Conservation (phyloP, 2,329 filamentous ascomycete species). For the Pyrenochaeta sp. region DNA sequence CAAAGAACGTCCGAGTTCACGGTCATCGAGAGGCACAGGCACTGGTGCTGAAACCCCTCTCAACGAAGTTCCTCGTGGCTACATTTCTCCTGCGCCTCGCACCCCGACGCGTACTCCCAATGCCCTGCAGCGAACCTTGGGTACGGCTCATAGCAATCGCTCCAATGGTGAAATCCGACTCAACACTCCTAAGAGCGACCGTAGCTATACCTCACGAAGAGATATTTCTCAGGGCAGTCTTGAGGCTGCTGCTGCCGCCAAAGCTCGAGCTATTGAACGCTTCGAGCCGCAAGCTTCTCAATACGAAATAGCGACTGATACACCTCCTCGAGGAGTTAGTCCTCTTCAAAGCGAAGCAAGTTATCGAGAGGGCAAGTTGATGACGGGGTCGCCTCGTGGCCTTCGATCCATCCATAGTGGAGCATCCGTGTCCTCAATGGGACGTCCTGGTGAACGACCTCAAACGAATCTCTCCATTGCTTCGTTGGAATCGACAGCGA, state of each 20-base stretch:
- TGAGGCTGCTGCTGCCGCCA: slow-evolving; percentile 48
- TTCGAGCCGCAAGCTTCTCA: slow-evolving; percentile 44
- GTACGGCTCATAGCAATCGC: slow-evolving; percentile 69
- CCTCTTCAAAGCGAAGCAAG: slow-evolving; percentile 93
- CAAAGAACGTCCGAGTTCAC: slow-evolving; percentile 60
- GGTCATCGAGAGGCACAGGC: slow-evolving; percentile 63
- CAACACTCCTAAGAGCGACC: slow-evolving; percentile 54
- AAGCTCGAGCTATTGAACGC: slow-evolving; percentile 45
- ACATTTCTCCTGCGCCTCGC: slow-evolving; percentile 66
- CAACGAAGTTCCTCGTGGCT: slow-evolving; percentile 68
- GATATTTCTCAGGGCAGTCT: slow-evolving; percentile 30
- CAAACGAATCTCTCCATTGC: slow-evolving; percentile 66
- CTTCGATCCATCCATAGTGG: slow-evolving; percentile 55
- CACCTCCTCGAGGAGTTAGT: slow-evolving; percentile 71
- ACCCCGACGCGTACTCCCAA: slow-evolving; percentile 68
- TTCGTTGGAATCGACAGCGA: slow-evolving; percentile 65
- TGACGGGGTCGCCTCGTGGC: slow-evolving; percentile 51
- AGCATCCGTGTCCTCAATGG: slow-evolving; percentile 66
- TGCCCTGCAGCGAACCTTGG: slow-evolving; percentile 65
- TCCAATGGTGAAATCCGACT: slow-evolving; percentile 61
- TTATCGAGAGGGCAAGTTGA: slow-evolving; percentile 56
- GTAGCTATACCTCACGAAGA: slow-evolving; percentile 51
- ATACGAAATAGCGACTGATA: slow-evolving; percentile 44
- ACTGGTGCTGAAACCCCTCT: slow-evolving; percentile 60
- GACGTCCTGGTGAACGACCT: slow-evolving; percentile 62